Percentiles rank a stretch among this genome's conserved stretches.
Conservation (phyloP, 2,329 filamentous ascomycete species). For the Ambrosiella xylebori region DNA sequence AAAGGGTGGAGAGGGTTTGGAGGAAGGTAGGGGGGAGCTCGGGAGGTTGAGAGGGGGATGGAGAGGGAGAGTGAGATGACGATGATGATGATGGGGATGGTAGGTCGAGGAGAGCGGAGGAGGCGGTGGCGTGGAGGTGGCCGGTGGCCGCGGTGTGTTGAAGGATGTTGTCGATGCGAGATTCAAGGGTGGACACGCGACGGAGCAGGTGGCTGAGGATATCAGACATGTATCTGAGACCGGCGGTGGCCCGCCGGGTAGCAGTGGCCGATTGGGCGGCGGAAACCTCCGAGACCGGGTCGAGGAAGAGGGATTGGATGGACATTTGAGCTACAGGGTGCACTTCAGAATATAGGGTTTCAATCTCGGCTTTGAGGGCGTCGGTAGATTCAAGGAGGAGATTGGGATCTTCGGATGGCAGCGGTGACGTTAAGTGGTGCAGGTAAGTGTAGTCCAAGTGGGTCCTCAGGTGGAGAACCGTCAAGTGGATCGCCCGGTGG, state of each 20-base stretch:
- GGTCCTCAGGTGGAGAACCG: slow-evolving; percentile 36
- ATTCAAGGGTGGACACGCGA: slow-evolving; percentile 26
- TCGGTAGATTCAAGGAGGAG: slow-evolving; percentile 18
- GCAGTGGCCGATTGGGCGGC: not conserved
- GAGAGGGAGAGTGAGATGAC: not conserved
- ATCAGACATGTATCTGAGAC: not conserved
- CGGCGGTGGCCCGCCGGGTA: not conserved
- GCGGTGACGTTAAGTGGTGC: slow-evolving; percentile 20
- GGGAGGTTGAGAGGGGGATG: not conserved
- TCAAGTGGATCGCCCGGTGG: slow-evolving; percentile 36
- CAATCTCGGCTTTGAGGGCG: slow-evolving; percentile 44
- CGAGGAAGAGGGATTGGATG: slow-evolving; percentile 46
- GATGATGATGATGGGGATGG: not conserved
- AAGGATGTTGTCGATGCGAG: slow-evolving; percentile 19
- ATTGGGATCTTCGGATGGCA: slow-evolving; percentile 20
- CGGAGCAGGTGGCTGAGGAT: not conserved
- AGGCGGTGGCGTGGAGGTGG: no score
- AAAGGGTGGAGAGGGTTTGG: not conserved
- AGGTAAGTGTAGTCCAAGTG: slow-evolving; percentile 39
- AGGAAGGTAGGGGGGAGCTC: not conserved
- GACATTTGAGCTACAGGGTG: slow-evolving; percentile 55
- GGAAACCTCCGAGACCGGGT: not conserved
- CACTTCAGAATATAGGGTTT: slow-evolving; percentile 53
- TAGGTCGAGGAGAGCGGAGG: not conserved
- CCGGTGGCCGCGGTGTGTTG: not conserved